Conservation (phyloP, 164 flowering plant species). For the Santalum album region DNA sequence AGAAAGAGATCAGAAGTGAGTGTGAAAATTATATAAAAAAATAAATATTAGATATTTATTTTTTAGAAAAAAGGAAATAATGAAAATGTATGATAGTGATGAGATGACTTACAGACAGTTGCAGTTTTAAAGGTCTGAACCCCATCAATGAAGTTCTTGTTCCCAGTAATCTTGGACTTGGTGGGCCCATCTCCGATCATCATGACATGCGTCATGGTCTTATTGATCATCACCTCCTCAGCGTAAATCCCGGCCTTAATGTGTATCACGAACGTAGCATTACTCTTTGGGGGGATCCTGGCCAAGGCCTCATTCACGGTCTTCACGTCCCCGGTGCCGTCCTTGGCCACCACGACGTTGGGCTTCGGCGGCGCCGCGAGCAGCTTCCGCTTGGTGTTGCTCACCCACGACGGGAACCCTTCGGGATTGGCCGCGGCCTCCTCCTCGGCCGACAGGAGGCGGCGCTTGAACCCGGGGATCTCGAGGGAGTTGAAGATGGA, state of each 20-base stretch:
- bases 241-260: conserved; percentile 64
- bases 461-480: conserved; percentile 10
- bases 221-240: conserved; percentile 41
- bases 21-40: too few species aligned
- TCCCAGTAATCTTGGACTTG: conserved; percentile 59
- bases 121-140: conserved; percentile 44
- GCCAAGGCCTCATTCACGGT: conserved; percentile 48
- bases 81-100: background rate
- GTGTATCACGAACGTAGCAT: conserved; percentile 35
- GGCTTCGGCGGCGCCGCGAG: too few species aligned
- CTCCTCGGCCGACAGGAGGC: conserved; percentile 7
- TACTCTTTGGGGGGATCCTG: conserved; percentile 30
- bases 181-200: conserved; percentile 77
- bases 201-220: conserved; percentile 33
- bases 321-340: conserved; percentile 57
- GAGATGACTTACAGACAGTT: conserved; percentile 47
- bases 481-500: conserved; percentile 9
- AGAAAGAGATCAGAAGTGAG: too few species aligned
- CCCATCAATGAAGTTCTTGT: conserved; percentile 41
- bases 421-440: too few species aligned
- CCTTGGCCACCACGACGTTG: conserved; percentile 71
- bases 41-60: too few species aligned
- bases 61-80: too few species aligned
- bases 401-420: conserved; percentile 21
- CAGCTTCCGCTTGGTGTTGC: conserved; percentile 10